Evolutionary conservation across 2,329 filamentous ascomycete genomes (phyloP).

Genomic region (Scolecobasidium constrictum): DNA sequence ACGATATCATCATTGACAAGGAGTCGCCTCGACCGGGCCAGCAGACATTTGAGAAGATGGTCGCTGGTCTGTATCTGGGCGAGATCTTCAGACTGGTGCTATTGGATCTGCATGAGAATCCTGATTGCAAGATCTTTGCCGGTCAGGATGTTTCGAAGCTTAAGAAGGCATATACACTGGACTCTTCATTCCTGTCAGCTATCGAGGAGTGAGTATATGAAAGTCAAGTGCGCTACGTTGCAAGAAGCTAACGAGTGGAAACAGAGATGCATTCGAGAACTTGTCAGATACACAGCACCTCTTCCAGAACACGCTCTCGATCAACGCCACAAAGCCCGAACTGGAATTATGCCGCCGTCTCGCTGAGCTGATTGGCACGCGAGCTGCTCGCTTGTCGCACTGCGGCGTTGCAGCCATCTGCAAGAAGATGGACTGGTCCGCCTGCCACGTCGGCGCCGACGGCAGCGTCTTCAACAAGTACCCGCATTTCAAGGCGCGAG

Average conservation of each 20-base stretch:
- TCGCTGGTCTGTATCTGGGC: constrained; percentile 85
- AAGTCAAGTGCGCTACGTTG: no score
- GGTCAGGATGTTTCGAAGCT: constrained; percentile 71
- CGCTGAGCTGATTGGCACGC: constrained; percentile 88
- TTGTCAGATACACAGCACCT: constrained; percentile 77
- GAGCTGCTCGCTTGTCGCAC: constrained; percentile 81
- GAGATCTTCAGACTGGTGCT: constrained; percentile 88
- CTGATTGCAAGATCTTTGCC: constrained; percentile 59
- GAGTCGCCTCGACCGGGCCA: constrained; percentile 87
- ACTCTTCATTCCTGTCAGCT: constrained; percentile 84
- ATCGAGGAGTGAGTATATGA: constrained; percentile 64
- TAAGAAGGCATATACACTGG: constrained; percentile 77
- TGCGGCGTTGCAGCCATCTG: constrained; percentile 94
- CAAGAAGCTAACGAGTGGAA: no score
- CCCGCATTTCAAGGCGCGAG: constrained; percentile 90
- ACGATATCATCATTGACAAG: constrained; percentile 79
- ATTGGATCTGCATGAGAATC: constrained; percentile 66
- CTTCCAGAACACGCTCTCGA: constrained; percentile 64
- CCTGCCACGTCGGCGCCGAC: constrained; percentile 90
- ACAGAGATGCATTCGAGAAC: constrained; percentile 87
- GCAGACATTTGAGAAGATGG: constrained; percentile 97
- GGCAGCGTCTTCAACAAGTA: constrained; percentile 99
- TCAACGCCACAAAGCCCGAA: constrained; percentile 63
- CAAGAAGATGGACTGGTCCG: constrained; percentile 85
- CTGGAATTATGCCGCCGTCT: constrained; percentile 81